A percentile compares a stretch with the other conserved stretches of the same genome.
Conservation (phyloP, 331 rosid species). For the Rosa hybrid region DNA sequence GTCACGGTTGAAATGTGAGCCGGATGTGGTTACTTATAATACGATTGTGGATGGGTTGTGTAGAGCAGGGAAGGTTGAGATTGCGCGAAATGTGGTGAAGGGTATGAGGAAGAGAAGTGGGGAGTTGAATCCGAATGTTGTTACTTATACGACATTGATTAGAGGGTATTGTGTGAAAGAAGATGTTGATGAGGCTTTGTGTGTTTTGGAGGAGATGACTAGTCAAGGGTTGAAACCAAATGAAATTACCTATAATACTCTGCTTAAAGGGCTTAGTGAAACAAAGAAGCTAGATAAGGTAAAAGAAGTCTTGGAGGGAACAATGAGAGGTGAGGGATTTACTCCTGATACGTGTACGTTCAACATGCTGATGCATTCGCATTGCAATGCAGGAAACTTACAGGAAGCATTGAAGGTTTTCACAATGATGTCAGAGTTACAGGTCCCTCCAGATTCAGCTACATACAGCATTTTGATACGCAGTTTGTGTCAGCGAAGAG, state of each 20-base stretch:
- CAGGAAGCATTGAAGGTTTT: constrained; percentile 66
- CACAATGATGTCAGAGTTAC: constrained; percentile 53
- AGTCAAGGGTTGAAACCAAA: constrained; percentile 53
- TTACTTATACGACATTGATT: constrained; percentile 75
- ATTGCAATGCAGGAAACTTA: constrained; percentile 56
- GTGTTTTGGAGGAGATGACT: constrained; percentile 67
- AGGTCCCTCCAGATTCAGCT: constrained; percentile 65
- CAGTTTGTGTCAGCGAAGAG: constrained; percentile 52
- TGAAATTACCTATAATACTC: constrained; percentile 60
- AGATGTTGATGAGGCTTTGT: constrained; percentile 57
- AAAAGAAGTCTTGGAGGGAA: constrained; percentile 48
- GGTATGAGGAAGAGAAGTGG: constrained; percentile 60
- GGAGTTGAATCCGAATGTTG: constrained; percentile 65
- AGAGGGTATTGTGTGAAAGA: constrained; percentile 66
- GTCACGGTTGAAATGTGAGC: constrained; percentile 45
- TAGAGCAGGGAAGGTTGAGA: constrained; percentile 60
- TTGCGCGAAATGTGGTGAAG: constrained; percentile 62
- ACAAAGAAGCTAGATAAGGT: constrained; percentile 50
- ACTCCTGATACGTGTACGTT: constrained; percentile 69
- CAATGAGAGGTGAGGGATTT: constrained; percentile 40
- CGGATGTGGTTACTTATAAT: constrained; percentile 72
- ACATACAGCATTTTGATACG: constrained; percentile 64
- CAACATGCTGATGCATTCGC: constrained; percentile 61
- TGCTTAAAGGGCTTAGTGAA: constrained; percentile 75
- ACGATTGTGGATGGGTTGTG: constrained; percentile 86